phyloP scores from a whole-genome alignment of 2,329 filamentous ascomycete genomes.

The Claviceps sp. region DNA sequence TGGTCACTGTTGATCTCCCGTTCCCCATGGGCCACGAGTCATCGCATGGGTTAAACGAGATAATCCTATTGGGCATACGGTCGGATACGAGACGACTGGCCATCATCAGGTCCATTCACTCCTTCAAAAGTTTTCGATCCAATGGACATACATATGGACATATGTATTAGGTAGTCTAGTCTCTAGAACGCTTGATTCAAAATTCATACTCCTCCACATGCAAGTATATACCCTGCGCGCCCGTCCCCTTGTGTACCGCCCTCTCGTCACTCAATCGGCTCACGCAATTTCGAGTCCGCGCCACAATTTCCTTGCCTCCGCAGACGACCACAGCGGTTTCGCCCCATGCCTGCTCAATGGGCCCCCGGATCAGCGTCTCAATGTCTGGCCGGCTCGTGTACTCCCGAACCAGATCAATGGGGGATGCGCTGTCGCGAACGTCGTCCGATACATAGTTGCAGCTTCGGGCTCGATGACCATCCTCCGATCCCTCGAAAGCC shows the following conservation, averaged over 20 bases:
- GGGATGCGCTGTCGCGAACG: neutral
- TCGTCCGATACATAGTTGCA: neutral
- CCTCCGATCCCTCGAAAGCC: neutral
- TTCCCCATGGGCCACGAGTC: no score
- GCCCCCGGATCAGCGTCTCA: conserved; percentile 33
- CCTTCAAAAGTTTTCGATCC: no score
- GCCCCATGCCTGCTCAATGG: conserved; percentile 44
- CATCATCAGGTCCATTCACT: no score
- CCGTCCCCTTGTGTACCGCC: conserved; percentile 50
- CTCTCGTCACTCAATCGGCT: conserved; percentile 44
- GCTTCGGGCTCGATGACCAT: neutral
- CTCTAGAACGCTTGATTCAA: conserved; percentile 12
- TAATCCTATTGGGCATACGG: no score
- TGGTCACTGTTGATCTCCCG: no score
- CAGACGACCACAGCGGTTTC: conserved; percentile 50
- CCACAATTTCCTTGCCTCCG: conserved; percentile 41
- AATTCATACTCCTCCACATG: conserved; percentile 49
- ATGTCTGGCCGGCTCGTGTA: conserved; percentile 37
- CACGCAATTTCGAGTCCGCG: conserved; percentile 40
- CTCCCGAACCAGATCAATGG: conserved; percentile 25
- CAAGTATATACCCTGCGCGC: conserved; percentile 47
- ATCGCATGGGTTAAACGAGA: no score
- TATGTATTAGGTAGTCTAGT: no score
- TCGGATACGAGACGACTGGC: no score
- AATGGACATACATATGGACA: neutral